Evolutionary conservation across 2,329 filamentous ascomycete genomes (phyloP), one percentile per base, ranked within the genome.

Genomic region (Colletotrichum sidae): DNA sequence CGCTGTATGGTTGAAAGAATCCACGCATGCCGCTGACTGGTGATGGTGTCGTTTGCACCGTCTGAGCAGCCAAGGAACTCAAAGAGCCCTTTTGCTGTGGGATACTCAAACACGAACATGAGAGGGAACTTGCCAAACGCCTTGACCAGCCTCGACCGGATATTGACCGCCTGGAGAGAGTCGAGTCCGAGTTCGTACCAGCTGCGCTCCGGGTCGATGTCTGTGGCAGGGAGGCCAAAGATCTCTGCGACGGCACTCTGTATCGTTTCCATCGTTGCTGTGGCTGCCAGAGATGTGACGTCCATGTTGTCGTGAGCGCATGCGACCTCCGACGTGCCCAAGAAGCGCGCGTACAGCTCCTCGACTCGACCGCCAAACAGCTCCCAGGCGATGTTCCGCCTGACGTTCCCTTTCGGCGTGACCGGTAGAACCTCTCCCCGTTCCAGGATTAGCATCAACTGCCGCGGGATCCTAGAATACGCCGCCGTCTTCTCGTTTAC

Each of bases 111-210:
- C 2, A 65, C 25, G 38, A 65, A 65, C 61, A 65, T 60, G 15
- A 65, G 12, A 2, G 61, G 61, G 4, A 65, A 65, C 12, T n/a
- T 54, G 2, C 61, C 61, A 15, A 60, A 55, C 4, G 44, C 17
- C 38, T 35, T 39, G 8, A 60, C 50, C 6, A 65, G 42, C 33
- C 9, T 41, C 11, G 61, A 49, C 3, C 61, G 61, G 4, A 65
- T 17, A 2, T 60, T 39, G 6, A 65, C 56, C 1, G 61, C 61
- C 2, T 42, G 25, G 2, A 65, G 38, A 6, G 61, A 65, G 35
- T 65, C 61, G 2, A 65, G 61, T 4, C 61, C 61, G 2, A 65
- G 49, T n/a, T 34, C 61, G 38, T 65, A 65, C 61, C 61, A 65
- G 38, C 35, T 54, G 2, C n/a, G 6, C 6, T 55, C n/a, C 4